Base-by-base conservation (phyloP, 352 stramenopile species). In the Phytophthora pistaciae region DNA sequence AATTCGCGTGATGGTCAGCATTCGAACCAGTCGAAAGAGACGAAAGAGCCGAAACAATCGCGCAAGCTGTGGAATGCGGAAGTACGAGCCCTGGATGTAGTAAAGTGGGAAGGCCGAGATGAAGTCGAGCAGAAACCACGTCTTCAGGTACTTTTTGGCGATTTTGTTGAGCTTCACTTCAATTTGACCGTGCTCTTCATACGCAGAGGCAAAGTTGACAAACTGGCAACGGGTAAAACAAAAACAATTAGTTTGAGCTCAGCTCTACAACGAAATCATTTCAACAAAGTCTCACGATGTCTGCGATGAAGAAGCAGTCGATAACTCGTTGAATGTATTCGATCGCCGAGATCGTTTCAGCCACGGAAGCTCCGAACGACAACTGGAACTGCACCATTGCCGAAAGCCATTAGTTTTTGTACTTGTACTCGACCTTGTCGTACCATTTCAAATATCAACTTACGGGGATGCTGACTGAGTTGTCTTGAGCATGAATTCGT, bases 21-120 rank as follows among this genome's bases (percentile, higher is more conserved):
- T 90, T 13, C 84, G 82, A 54, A 88, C 83, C 2, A 92, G 74
- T 2, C 83, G 80, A 42, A 92, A 58, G 16, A 92, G 70, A 5
- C 87, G 87, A 40, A 94, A 91, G 31, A 91, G 73, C 0, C 80
- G 80, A 69, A 93, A 90, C 29, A 92, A 53, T 42, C 80, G 74
- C 29, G 82, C 77, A 29, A 92, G 80, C 55, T 91, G 82, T 23
- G 83, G 87, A 16, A 92, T 80, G 3, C 84, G 83, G 14, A 77
- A 87, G 64, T 91, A 91, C 42, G 66, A 79, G 14, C 80, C 82
- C 46, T 89, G 78, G 16, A 94, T 69, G 29, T 91, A 74, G 58
- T 94, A 92, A 29, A 92, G 82, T 4, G 88, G 88, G 56, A 94
- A 91, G 7, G 88, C 78, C 1, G 86, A 87, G n/a, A 95, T 68